Evolutionary conservation across 371 early-diverging fungal species (phyloP).

Genomic region (Mortierella sp.): DNA sequence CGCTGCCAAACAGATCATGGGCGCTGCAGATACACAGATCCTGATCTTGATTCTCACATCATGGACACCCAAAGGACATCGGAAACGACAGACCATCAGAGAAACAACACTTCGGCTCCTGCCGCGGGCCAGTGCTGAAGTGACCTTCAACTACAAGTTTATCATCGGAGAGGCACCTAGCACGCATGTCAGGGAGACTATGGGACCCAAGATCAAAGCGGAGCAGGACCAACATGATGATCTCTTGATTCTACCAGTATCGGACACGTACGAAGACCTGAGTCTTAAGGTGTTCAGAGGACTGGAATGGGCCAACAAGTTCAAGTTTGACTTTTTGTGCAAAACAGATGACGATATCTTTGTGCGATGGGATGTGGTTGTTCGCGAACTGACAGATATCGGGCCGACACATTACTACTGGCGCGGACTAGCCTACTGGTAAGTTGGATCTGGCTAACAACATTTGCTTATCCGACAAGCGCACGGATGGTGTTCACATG

Average conservation of each 20-base stretch:
- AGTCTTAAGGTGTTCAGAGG: slow-evolving; percentile 67
- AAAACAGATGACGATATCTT: slow-evolving; percentile 75
- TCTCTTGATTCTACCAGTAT: slow-evolving; percentile 65
- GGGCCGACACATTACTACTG: slow-evolving; percentile 61
- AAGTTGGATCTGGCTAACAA: slow-evolving; percentile 15
- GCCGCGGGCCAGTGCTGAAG: slow-evolving; percentile 27
- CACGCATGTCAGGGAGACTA: slow-evolving; percentile 52
- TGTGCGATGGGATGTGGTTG: slow-evolving; percentile 67
- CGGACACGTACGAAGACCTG: slow-evolving; percentile 60
- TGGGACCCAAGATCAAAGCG: slow-evolving; percentile 55
- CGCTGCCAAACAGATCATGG: slow-evolving; percentile 37
- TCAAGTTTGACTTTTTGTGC: slow-evolving; percentile 63
- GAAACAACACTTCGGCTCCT: slow-evolving; percentile 58
- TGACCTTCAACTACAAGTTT: slow-evolving; percentile 62
- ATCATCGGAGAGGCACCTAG: slow-evolving; percentile 67
- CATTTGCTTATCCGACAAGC: no score
- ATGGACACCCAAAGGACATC: slow-evolving; percentile 59
- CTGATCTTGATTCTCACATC: slow-evolving; percentile 66
- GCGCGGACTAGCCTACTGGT: slow-evolving; percentile 72
- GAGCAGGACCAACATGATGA: slow-evolving; percentile 65
- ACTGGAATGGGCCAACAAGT: slow-evolving; percentile 60
- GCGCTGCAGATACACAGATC: slow-evolving; percentile 42
- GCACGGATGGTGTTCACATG: no score
- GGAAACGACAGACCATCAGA: slow-evolving; percentile 58
- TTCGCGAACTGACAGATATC: slow-evolving; percentile 54